Percentiles rank a stretch among this genome's conserved stretches.
phyloP scores from a whole-genome alignment of 2,329 filamentous ascomycete species.

The Alternaria viburni region DNA sequence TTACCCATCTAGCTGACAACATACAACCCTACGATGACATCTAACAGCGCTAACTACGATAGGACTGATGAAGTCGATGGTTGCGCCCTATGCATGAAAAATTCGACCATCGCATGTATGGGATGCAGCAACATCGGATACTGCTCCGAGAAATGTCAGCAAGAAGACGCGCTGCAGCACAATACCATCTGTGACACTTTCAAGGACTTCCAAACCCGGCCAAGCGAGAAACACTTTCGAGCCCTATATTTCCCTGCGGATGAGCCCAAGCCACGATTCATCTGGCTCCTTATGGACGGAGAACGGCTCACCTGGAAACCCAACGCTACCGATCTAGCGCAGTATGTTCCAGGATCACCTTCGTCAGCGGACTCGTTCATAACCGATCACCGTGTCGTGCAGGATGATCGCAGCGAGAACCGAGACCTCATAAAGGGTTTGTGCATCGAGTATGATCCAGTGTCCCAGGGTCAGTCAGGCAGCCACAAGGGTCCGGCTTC shows the following conservation, averaged over 20 bases:
- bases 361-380: neutral
- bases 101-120: neutral
- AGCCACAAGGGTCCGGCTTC: neutral
- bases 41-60: neutral
- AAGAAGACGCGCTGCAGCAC: neutral
- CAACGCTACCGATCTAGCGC: neutral
- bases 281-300: neutral
- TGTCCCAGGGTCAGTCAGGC: neutral
- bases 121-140: neutral
- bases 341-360: neutral
- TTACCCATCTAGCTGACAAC: neutral
- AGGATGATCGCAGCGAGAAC: neutral
- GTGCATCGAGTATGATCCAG: neutral
- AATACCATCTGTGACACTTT: neutral
- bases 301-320: neutral
- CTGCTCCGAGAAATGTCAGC: neutral
- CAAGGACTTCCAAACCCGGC: neutral
- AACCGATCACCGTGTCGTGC: neutral
- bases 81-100: neutral
- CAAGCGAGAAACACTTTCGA: neutral
- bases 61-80: neutral
- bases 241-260: neutral
- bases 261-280: neutral
- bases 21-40: neutral
- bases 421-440: neutral